Evolutionary conservation across 148 eudicot genomes (phyloP).

Genomic region (Diospyros lotus): DNA sequence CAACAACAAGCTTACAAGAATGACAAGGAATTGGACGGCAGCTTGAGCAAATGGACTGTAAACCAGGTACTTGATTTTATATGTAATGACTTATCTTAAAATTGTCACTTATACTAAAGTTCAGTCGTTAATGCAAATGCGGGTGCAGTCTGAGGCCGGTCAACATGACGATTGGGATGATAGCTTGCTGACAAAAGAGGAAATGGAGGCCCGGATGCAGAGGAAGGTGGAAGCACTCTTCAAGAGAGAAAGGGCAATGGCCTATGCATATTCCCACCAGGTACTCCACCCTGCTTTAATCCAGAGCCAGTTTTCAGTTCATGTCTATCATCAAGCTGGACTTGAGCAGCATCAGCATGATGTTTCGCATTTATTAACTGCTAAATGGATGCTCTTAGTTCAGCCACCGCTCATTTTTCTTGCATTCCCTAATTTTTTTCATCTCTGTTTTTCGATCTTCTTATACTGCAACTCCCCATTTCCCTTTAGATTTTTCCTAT

Average conservation of each 20-base stretch:
- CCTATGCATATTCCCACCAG: constrained; percentile 94
- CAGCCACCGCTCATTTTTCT: no score
- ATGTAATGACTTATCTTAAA: not conserved
- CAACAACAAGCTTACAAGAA: constrained; percentile 54
- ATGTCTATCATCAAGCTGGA: not conserved
- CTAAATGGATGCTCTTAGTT: no score
- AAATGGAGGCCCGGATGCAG: constrained; percentile 63
- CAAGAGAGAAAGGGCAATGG: constrained; percentile 91
- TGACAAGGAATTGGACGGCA: constrained; percentile 50
- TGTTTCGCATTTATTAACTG: not conserved
- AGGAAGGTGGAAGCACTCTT: constrained; percentile 74
- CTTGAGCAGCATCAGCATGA: not conserved
- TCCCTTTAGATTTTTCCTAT: no score
- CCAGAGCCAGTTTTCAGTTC: no score
- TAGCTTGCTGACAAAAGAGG: constrained; percentile 80
- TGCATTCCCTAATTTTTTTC: no score
- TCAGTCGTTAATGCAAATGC: not conserved
- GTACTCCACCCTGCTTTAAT: constrained; percentile 22
- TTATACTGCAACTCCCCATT: no score
- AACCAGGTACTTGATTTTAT: constrained; percentile 16
- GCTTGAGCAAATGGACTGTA: constrained; percentile 59
- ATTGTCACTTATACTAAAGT: not conserved
- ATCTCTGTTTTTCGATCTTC: no score
- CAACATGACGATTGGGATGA: constrained; percentile 77
- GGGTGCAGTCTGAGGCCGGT: constrained; percentile 34